Base-by-base conservation (phyloP, 345 rosid genomes). In the Syzygium jambos region DNA sequence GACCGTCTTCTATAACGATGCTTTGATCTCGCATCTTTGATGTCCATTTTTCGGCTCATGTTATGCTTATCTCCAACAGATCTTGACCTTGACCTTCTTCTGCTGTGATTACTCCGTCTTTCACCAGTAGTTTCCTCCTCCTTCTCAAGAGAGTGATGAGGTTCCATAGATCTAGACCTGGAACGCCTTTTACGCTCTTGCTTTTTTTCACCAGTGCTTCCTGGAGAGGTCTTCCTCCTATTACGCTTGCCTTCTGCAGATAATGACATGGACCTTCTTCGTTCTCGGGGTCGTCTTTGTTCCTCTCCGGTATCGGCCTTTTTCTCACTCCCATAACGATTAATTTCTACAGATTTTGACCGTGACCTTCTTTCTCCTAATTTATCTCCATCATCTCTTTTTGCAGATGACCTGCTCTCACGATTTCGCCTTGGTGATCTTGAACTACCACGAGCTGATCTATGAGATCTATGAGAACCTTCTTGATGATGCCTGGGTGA, bases 381-480 rank as follows among this genome's bases (percentile, higher is more conserved):
- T 90, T 93, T 94, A 80, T 87, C 89, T 84, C 92, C 92, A 65
- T 89, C 91, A 83, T 90, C 93, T 86, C 92, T 91, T 91, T 89
- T 93, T 49, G 93, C 93, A 78, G 96, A 93, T 89, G 92, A 93
- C 89, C 91, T 90, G 83, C 83, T 88, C 88, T 93, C 94, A 89
- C 92, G 92, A 59, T 85, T 93, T 88, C 84, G 90, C 78, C 84
- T 91, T 17, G 99, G 98, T 61, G 98, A 95, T 90, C 95, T 93
- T 86, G 96, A 95, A 88, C 89, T 89, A 46, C 85, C 84, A 11
- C 80, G 85, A 68, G 99, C 97, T 49, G 98, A 96, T 89, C 93
- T 92, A 87, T 88, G 89, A 56, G 88, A 86, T 86, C 91, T 91
- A 85, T 85, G 91, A 8, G 98, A 94, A 90, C 95, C 92, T 87